Percentiles rank a stretch among this genome's conserved stretches.
These are phyloP conservation scores for Dendrostoma leiphaemia DNA, from an alignment of 2,329 filamentous ascomycete species.

Conservation along the genomic window DNA sequence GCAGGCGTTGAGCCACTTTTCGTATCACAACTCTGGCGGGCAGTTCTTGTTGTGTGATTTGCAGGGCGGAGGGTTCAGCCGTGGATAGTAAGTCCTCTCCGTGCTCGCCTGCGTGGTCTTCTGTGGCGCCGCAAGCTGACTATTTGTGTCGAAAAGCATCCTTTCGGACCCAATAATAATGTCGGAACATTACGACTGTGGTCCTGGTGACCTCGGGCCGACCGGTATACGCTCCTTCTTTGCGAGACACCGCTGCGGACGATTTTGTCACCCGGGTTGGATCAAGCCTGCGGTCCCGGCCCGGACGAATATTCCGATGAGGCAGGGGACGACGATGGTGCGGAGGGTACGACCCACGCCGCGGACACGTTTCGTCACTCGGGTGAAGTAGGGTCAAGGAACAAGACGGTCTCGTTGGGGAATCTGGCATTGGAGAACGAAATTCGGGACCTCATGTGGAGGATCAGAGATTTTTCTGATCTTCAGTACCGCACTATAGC, in stretches of 20 bases:
- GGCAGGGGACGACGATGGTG: slow-evolving; percentile 7
- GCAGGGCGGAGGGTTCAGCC: slow-evolving; percentile 38
- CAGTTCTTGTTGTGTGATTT: slow-evolving; percentile 39
- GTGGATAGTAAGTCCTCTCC: slow-evolving; percentile 12
- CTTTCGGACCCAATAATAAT: slow-evolving; percentile 42
- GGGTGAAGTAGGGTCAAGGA: no score
- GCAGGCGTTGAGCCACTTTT: slow-evolving; percentile 44
- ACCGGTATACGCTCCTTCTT: slow-evolving; percentile 40
- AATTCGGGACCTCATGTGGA: no score
- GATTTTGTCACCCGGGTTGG: slow-evolving; percentile 29
- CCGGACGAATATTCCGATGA: not conserved
- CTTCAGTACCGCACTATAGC: no score
- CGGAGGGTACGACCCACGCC: not conserved
- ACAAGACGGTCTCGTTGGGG: no score
- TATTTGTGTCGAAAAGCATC: slow-evolving; percentile 25
- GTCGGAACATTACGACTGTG: slow-evolving; percentile 34
- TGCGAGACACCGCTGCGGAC: slow-evolving; percentile 33
- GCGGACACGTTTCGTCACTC: no score
- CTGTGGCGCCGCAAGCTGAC: not conserved
- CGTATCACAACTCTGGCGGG: slow-evolving; percentile 36
- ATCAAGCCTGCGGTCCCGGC: slow-evolving; percentile 11
- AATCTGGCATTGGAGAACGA: no score
- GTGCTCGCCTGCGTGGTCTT: not conserved
- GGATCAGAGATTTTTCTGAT: no score
- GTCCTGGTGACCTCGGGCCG: slow-evolving; percentile 37